Evolutionary conservation across 148 eudicot species (phyloP).

Genomic region (Amaranthus palmeri): DNA sequence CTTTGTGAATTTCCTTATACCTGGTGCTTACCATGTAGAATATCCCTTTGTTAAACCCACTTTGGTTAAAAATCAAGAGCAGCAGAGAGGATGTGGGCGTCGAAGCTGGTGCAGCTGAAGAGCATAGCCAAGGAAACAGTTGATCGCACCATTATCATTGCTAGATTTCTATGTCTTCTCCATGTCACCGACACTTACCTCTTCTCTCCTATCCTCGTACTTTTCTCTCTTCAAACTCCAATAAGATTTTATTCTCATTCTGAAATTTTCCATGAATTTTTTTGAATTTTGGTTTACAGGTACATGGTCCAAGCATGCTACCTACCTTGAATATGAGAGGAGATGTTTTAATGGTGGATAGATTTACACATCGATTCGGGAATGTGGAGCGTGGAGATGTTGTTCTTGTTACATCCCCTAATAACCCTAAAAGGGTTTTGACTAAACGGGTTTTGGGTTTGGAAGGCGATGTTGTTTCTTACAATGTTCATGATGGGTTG

Average conservation of each 20-base stretch:
- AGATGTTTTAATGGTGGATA: constrained; percentile 54
- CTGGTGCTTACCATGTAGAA: no score
- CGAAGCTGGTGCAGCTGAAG: constrained; percentile 29
- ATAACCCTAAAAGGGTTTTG: constrained; percentile 51
- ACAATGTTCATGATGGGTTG: constrained; percentile 28
- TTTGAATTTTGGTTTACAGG: constrained; percentile 35
- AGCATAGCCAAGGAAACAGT: constrained; percentile 47
- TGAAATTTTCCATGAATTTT: not conserved
- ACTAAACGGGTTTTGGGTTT: constrained; percentile 60
- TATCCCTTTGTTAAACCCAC: no score
- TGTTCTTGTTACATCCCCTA: constrained; percentile 54
- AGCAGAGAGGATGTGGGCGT: constrained; percentile 20
- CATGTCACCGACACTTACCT: constrained; percentile 65
- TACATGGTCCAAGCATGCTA: constrained; percentile 78
- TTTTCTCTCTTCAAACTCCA: not conserved
- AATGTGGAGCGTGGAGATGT: constrained; percentile 57
- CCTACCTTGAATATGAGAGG: constrained; percentile 67
- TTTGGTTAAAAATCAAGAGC: not conserved
- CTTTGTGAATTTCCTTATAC: no score
- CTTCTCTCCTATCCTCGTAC: constrained; percentile 47
- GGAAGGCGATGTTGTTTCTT: constrained; percentile 71
- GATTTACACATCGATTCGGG: constrained; percentile 48
- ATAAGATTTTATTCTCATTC: not conserved
- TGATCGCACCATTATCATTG: constrained; percentile 31
- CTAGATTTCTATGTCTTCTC: constrained; percentile 50